phyloP scores from a whole-genome alignment of 1,284 basidiomycete species.

The Ustilago esculenta region DNA sequence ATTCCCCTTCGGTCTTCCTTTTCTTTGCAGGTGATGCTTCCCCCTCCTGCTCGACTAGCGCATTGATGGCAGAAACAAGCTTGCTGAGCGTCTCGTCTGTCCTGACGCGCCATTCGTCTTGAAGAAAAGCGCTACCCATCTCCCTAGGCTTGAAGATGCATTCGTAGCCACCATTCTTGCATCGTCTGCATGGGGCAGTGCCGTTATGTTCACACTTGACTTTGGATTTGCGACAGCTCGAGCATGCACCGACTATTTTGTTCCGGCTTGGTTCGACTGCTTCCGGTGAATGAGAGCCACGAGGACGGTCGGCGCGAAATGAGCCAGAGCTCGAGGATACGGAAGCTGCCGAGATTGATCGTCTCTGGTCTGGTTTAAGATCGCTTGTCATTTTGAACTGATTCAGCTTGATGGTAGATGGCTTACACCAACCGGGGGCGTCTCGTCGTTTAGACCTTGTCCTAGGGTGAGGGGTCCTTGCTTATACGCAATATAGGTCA shows the following conservation, averaged over 20 bases:
- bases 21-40: not conserved
- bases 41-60: conserved; percentile 16
- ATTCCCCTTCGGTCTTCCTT: not conserved
- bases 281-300: conserved; percentile 2
- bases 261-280: not conserved
- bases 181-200: conserved; percentile 22
- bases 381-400: conserved; percentile 22
- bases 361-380: not conserved
- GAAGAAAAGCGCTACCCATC: conserved; percentile 5
- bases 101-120: conserved; percentile 31
- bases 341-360: conserved; percentile 7
- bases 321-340: conserved; percentile 2
- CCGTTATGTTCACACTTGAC: conserved; percentile 36
- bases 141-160: conserved; percentile 33
- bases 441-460: no score
- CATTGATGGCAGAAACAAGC: conserved; percentile 22
- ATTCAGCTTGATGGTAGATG: no score
- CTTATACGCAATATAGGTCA: no score
- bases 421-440: no score
- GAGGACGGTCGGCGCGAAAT: not conserved
- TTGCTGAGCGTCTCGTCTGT: conserved; percentile 36
- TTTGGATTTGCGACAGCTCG: conserved; percentile 31
- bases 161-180: conserved; percentile 28
- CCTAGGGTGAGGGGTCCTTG: no score
- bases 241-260: conserved; percentile 21